phyloP scores from a whole-genome alignment of 208 protist genomes.

The Wallacemonas sp. region DNA sequence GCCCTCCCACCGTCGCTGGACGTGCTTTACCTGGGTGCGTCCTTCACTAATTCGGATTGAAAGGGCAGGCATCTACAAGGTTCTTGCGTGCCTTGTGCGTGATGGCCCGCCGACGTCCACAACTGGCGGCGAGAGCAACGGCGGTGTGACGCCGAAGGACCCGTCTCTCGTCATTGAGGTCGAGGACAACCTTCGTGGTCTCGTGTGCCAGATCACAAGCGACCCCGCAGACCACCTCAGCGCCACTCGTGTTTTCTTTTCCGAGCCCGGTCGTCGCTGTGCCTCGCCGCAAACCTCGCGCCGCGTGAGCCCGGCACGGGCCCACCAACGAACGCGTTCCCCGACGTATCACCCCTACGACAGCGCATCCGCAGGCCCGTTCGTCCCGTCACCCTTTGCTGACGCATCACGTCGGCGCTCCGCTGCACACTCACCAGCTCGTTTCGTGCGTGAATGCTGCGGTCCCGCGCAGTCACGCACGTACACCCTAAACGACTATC shows the following conservation, averaged over 20 bases:
- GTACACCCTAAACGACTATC: slow-evolving; percentile 37
- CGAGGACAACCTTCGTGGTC: neutral
- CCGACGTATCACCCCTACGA: neutral
- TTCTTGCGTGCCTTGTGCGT: slow-evolving; percentile 40
- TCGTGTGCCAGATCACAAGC: neutral
- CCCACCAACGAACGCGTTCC: too few relatives aligned
- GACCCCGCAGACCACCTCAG: neutral
- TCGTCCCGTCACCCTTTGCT: neutral
- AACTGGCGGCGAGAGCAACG: neutral
- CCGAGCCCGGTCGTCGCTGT: neutral
- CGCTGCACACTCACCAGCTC: neutral
- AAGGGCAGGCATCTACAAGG: slow-evolving; percentile 37
- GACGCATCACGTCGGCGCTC: neutral
- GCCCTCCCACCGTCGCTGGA: neutral
- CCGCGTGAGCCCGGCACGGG: neutral
- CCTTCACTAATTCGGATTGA: slow-evolving; percentile 17
- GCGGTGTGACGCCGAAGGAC: neutral
- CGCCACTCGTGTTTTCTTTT: neutral
- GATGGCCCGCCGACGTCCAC: neutral
- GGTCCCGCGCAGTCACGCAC: slow-evolving; percentile 30
- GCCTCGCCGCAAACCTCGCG: neutral
- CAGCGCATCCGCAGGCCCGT: neutral
- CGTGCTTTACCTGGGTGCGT: slow-evolving; percentile 22
- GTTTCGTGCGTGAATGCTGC: slow-evolving; percentile 27
- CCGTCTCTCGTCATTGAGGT: neutral